Conservation (phyloP, 345 rosid genomes). For the Mangifera indica region DNA sequence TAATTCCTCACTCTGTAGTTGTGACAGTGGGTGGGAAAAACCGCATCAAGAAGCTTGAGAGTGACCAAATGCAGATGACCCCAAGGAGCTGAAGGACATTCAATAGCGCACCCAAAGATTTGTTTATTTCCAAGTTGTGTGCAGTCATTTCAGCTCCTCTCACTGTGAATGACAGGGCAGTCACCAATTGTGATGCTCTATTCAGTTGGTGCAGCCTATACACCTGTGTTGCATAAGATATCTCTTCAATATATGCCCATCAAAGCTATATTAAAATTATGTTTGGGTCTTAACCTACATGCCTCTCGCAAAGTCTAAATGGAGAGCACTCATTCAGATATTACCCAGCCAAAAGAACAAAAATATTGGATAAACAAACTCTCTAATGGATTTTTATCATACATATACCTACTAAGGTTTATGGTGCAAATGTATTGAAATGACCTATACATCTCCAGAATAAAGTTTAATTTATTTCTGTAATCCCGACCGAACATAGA, state of each 20-base stretch:
- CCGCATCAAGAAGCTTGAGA: conserved; percentile 88
- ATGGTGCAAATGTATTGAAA: too few relatives aligned
- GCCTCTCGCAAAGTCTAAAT: not conserved
- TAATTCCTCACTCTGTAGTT: conserved; percentile 25
- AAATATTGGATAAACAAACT: conserved; percentile 4
- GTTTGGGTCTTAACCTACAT: not conserved
- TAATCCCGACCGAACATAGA: not conserved
- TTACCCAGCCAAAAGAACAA: not conserved
- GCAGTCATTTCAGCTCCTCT: conserved; percentile 85
- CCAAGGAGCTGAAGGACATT: conserved; percentile 90
- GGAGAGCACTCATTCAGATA: conserved; percentile 2
- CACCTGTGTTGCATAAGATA: conserved; percentile 47
- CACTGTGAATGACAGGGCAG: conserved; percentile 85
- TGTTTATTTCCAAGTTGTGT: conserved; percentile 84
- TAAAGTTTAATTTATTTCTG: not conserved
- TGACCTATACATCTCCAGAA: not conserved
- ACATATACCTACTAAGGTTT: too few relatives aligned
- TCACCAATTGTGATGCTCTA: conserved; percentile 92
- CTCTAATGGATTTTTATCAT: too few relatives aligned
- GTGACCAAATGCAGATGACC: conserved; percentile 90
- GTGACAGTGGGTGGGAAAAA: conserved; percentile 44
- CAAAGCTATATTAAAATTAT: not conserved
- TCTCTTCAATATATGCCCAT: not conserved
- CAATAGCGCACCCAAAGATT: conserved; percentile 73
- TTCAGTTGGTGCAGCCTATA: conserved; percentile 95